Percentiles rank a stretch among this genome's conserved stretches.
These are phyloP conservation scores for Poronia punctata DNA, from an alignment of 495 filamentous ascomycete genomes.

Conservation along the genomic window DNA sequence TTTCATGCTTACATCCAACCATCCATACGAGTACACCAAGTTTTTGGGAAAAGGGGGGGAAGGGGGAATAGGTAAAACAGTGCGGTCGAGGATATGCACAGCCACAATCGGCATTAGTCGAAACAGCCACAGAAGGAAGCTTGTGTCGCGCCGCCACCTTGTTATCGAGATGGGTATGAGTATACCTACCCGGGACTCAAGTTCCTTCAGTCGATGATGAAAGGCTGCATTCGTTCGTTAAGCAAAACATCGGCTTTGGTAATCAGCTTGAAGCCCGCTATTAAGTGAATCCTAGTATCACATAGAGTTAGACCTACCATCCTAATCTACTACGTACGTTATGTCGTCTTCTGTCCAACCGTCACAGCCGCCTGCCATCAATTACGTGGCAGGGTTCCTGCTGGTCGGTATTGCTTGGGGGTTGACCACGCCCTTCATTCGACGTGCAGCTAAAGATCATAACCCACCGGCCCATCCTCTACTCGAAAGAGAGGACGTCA, in stretches of 20 bases:
- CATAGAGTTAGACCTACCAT: not conserved
- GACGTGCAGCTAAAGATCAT: conserved; percentile 55
- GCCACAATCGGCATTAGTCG: too few species aligned
- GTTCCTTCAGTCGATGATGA: too few species aligned
- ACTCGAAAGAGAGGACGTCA: conserved; percentile 32
- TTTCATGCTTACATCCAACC: too few species aligned
- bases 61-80: too few species aligned
- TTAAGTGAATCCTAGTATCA: conserved; percentile 6
- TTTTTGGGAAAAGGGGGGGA: too few species aligned
- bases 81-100: too few species aligned
- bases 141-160: too few species aligned
- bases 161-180: too few species aligned
- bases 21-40: too few species aligned
- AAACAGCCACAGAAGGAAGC: too few species aligned
- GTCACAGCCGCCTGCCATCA: conserved; percentile 55
- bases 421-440: conserved; percentile 67
- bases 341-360: conserved; percentile 19
- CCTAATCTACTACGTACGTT: not conserved
- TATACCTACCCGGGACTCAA: too few species aligned
- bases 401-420: conserved; percentile 87
- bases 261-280: conserved; percentile 22
- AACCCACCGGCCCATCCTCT: conserved; percentile 45
- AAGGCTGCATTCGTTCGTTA: too few species aligned
- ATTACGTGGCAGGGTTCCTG: conserved; percentile 81
- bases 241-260: conserved; percentile 30